Conservation (phyloP, 305 asterid species). For the Petunia hybrid region DNA sequence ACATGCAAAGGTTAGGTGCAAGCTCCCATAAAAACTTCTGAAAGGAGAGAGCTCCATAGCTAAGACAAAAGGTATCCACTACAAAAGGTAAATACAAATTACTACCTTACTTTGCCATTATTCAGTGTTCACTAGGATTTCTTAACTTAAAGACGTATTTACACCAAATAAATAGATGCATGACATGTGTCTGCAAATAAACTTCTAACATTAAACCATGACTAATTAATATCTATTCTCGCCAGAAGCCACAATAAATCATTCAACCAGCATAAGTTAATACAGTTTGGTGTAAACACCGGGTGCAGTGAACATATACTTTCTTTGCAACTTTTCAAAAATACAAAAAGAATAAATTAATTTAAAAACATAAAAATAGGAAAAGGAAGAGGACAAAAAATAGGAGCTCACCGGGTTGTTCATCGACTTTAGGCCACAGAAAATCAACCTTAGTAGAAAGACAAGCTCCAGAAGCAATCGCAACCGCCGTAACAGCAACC, state of each 20-base stretch:
- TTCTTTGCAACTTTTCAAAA: not conserved
- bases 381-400: not conserved
- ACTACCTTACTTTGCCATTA: not conserved
- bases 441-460: conserved; percentile 95
- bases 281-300: too few relatives aligned
- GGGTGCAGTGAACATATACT: not conserved
- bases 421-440: conserved; percentile 91
- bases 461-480: conserved; percentile 98
- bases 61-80: not conserved
- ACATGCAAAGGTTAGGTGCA: conserved; percentile 4
- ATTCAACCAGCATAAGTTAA: too few relatives aligned
- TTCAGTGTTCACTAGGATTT: not conserved
- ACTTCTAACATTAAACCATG: too few relatives aligned
- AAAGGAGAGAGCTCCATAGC: conserved; percentile 9
- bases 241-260: too few relatives aligned
- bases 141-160: not conserved
- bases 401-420: conserved; percentile 64
- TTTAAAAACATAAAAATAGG: not conserved
- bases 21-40: not conserved
- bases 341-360: not conserved
- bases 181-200: too few relatives aligned
- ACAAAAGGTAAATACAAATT: not conserved
- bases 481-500: conserved; percentile 92
- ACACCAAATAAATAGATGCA: too few relatives aligned
- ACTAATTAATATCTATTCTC: too few relatives aligned